Evolutionary conservation across 352 stramenopile genomes (phyloP).

Genomic region (Labyrinthula sp.): DNA sequence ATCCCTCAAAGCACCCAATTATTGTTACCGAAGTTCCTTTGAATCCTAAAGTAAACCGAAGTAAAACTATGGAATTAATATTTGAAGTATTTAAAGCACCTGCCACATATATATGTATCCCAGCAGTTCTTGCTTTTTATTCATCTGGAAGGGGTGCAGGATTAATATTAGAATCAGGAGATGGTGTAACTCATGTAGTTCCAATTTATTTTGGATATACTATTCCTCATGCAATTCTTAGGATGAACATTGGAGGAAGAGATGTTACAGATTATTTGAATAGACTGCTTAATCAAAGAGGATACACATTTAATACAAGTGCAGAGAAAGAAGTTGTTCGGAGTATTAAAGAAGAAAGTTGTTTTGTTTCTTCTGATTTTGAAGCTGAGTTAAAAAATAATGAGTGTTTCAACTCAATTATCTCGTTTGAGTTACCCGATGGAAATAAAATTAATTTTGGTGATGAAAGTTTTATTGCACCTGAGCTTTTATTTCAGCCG

Average conservation of each 20-base stretch:
- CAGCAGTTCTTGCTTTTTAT: conserved; percentile 76
- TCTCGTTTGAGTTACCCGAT: conserved; percentile 52
- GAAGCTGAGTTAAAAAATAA: conserved; percentile 52
- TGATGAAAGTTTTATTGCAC: conserved; percentile 57
- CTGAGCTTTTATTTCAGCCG: conserved; percentile 59
- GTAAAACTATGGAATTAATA: conserved; percentile 87
- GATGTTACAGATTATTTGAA: conserved; percentile 62
- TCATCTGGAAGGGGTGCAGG: conserved; percentile 75
- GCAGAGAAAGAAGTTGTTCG: conserved; percentile 53
- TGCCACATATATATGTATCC: conserved; percentile 52
- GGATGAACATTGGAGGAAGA: conserved; percentile 70
- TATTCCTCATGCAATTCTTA: conserved; percentile 71
- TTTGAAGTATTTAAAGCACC: conserved; percentile 96
- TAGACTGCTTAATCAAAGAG: conserved; percentile 42
- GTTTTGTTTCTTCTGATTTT: conserved; percentile 65
- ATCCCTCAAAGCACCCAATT: conserved; percentile 62
- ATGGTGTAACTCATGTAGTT: conserved; percentile 75
- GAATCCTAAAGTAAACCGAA: conserved; percentile 65
- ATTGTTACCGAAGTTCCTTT: conserved; percentile 73
- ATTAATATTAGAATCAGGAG: conserved; percentile 73
- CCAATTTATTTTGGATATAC: conserved; percentile 92
- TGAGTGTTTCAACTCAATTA: conserved; percentile 39
- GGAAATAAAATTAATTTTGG: conserved; percentile 51
- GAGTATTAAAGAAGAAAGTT: conserved; percentile 85
- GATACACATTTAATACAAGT: conserved; percentile 50